Evolutionary conservation across 345 rosid genomes (phyloP), one percentile per base, ranked within the genome.

Genomic region (Syzygium grande): DNA sequence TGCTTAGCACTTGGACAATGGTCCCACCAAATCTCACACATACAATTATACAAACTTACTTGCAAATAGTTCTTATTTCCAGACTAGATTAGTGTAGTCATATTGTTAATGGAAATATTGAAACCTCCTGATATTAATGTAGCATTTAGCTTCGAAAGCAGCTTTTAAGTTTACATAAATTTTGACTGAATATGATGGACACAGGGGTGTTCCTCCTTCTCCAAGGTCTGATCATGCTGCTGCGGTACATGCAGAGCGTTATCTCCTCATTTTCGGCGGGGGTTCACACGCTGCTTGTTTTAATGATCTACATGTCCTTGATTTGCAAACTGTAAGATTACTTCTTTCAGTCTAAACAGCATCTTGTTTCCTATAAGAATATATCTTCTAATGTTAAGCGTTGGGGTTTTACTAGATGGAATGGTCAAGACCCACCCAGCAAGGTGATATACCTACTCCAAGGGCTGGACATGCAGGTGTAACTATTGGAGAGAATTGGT

Each of bases 351-450:
- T 53, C 63, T 85, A 85, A 54, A 54, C 11, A 14, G 49, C 83
- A 38, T 73, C 49, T 38, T 38, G 27, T 49, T 73, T 73, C 49
- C 21, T 38, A 14, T 73, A 19, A 38, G 25, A 73, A 73, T 38
- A 73, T 73, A 73, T 9, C 13, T 73, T 73, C 83, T 73, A 73
- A 34, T 73, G 25, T 73, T 73, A 38, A 73, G 83, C 49, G 6
- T 38, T 73, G 83, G 27, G 7, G 49, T 19, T 19, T 38, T 86
- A 65, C 80, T 89, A 98, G 99, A 95, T 97, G 99, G 99, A 98
- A 89, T 98, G 99, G 99, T 95, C 99, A 78, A n/a, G n/a, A n/a
- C n/a, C n/a, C n/a, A n/a, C n/a, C n/a, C 99, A 96, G 89, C 98
- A 96, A 88, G 99, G 99, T 86, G 96, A 96, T 84, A 92, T 93